Evolutionary conservation across 2,329 filamentous ascomycete species (phyloP).

Genomic region (Beauveria caledonica): DNA sequence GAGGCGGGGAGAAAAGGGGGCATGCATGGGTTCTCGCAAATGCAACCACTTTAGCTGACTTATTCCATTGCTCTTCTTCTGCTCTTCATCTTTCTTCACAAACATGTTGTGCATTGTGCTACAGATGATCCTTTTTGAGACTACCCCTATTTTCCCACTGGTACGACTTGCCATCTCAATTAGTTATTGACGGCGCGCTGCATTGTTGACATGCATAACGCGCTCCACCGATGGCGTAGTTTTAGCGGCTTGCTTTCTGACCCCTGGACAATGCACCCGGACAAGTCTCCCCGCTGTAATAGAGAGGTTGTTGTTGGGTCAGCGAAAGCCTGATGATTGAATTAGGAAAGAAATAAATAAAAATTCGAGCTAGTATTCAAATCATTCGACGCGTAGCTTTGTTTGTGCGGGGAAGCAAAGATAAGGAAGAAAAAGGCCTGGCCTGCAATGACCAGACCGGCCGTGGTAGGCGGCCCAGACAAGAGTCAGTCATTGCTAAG

Average conservation of each 20-base stretch:
- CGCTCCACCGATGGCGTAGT: neutral
- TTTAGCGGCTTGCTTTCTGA: neutral
- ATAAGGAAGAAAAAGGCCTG: neutral
- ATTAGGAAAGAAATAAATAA: constrained; percentile 8
- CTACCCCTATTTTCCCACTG: neutral
- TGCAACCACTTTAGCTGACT: neutral
- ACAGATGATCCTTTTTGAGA: neutral
- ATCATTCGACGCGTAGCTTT: neutral
- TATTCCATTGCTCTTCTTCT: neutral
- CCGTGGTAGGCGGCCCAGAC: too few species aligned
- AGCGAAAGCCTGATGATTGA: neutral
- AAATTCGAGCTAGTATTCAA: neutral
- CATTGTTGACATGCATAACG: constrained; percentile 11
- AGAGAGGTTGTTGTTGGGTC: constrained; percentile 5
- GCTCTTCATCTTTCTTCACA: neutral
- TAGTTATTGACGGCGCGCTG: neutral
- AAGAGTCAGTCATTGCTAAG: neutral
- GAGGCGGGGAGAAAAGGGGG: too few species aligned
- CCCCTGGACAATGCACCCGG: neutral
- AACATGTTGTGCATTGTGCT: constrained; percentile 7
- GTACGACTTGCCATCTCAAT: too few species aligned
- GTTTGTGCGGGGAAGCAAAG: neutral
- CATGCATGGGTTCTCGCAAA: neutral
- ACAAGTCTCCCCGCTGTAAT: neutral
- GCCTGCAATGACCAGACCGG: neutral